Evolutionary conservation across 129 eudicot genomes (phyloP).

Genomic region (Flaveria robusta): DNA sequence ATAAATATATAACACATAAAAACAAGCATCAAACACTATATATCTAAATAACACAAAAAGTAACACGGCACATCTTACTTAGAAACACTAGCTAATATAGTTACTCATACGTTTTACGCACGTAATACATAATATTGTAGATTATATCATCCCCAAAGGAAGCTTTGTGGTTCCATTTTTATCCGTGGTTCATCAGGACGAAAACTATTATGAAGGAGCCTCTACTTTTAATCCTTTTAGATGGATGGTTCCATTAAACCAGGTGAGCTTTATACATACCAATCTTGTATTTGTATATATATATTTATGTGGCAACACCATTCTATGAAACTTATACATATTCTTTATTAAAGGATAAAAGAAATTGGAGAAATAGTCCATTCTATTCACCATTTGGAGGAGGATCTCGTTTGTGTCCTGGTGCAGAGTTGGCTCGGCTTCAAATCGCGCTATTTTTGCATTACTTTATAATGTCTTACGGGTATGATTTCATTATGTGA

Average conservation of each 20-base stretch:
- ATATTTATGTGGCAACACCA: too few relatives aligned
- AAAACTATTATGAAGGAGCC: conserved; percentile 47
- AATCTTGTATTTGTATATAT: background rate
- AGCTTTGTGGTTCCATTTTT: conserved; percentile 79
- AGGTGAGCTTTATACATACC: conserved; percentile 34
- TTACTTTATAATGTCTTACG: conserved; percentile 56
- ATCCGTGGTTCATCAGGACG: conserved; percentile 68
- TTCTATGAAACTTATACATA: background rate
- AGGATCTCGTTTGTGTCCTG: conserved; percentile 82
- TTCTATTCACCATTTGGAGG: conserved; percentile 81
- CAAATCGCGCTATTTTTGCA: conserved; percentile 77
- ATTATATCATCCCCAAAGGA: conserved; percentile 70
- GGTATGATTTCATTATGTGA: conserved; percentile 29
- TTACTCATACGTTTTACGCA: background rate
- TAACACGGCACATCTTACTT: background rate
- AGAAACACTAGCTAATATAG: background rate
- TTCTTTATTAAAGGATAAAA: conserved; percentile 50
- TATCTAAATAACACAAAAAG: too few relatives aligned
- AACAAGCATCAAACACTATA: too few relatives aligned
- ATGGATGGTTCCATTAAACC: conserved; percentile 61
- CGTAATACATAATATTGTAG: conserved; percentile 28
- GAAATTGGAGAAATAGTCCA: conserved; percentile 78
- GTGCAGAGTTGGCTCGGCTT: conserved; percentile 85
- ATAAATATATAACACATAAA: too few relatives aligned
- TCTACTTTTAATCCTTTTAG: conserved; percentile 67